These are phyloP conservation scores for Salix caprea DNA, from an alignment of 345 rosid species.

Conservation along the genomic window DNA sequence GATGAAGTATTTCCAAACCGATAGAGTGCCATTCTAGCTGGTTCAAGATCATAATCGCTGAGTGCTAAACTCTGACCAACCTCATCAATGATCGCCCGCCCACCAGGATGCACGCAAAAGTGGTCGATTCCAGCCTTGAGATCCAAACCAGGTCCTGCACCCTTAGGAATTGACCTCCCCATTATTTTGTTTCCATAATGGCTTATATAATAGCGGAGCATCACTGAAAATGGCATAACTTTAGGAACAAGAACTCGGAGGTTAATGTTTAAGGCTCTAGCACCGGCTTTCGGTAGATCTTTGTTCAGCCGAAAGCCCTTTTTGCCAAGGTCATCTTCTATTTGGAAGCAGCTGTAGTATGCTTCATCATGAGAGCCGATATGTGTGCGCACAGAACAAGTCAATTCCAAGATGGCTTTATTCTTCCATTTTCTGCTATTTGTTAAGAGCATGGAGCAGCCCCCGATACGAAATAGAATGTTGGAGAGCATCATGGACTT, in stretches of 20 bases:
- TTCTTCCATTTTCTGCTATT: constrained; percentile 14
- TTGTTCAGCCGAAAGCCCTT: constrained; percentile 24
- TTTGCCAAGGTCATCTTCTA: constrained; percentile 21
- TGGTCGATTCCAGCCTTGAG: constrained; percentile 25
- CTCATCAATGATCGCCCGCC: constrained; percentile 26
- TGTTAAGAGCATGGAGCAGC: constrained; percentile 32
- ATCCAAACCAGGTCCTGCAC: constrained; percentile 34
- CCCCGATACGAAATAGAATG: constrained; percentile 35
- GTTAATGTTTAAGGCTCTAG: constrained; percentile 18
- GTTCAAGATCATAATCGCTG: constrained; percentile 19
- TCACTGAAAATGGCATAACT: constrained; percentile 44
- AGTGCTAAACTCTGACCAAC: constrained; percentile 19
- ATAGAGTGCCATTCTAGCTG: constrained; percentile 35
- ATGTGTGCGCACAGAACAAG: constrained; percentile 32
- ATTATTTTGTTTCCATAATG: not conserved
- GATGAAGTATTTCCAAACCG: constrained; percentile 33
- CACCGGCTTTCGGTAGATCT: constrained; percentile 20
- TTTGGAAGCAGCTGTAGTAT: constrained; percentile 21
- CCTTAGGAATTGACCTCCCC: constrained; percentile 34
- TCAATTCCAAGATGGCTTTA: constrained; percentile 21
- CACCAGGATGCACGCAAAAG: constrained; percentile 30
- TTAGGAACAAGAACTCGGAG: constrained; percentile 10
- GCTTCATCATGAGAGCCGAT: constrained; percentile 23
- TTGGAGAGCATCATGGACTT: constrained; percentile 40
- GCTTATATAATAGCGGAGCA: not conserved